A percentile compares a stretch with the other conserved stretches of the same genome.
phyloP scores from a whole-genome alignment of 202 grass and related monocot genomes.

The Tripidium arundinaceum region DNA sequence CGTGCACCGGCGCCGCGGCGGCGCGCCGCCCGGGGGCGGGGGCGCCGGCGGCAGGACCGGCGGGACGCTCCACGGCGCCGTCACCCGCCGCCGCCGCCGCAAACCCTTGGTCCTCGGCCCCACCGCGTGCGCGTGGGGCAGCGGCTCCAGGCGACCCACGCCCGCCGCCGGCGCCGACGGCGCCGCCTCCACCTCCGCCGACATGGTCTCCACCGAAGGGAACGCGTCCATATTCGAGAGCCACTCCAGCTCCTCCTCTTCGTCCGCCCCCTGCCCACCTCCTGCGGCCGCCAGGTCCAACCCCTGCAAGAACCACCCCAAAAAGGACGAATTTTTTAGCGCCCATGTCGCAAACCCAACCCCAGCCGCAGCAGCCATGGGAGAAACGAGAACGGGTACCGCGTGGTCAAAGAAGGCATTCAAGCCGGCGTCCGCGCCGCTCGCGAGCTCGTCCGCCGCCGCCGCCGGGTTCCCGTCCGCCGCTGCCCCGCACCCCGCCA shows the following conservation, averaged over 20 bases:
- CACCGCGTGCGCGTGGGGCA: constrained; percentile 22
- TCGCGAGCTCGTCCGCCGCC: constrained; percentile 36
- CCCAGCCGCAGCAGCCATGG: neutral
- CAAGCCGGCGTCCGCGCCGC: constrained; percentile 39
- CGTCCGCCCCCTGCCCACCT: constrained; percentile 44
- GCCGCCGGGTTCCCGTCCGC: constrained; percentile 25
- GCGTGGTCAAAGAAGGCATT: constrained; percentile 53
- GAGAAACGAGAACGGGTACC: constrained; percentile 11
- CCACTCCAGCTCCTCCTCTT: constrained; percentile 89
- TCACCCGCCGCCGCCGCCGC: constrained; percentile 41
- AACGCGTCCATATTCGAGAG: constrained; percentile 84
- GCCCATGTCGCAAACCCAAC: neutral
- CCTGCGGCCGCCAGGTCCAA: constrained; percentile 29
- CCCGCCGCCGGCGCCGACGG: constrained; percentile 32
- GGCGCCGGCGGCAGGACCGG: constrained; percentile 22
- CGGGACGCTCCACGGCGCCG: constrained; percentile 42
- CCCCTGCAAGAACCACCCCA: constrained; percentile 30
- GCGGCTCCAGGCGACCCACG: neutral
- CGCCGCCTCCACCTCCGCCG: constrained; percentile 34
- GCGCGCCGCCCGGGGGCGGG: constrained; percentile 16
- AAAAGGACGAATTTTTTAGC: constrained; percentile 8
- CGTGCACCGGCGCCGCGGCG: constrained; percentile 63
- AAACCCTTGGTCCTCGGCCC: constrained; percentile 34
- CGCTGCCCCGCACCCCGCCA: constrained; percentile 6
- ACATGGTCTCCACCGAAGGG: constrained; percentile 61